A percentile compares a stretch with the other conserved stretches of the same genome.
Conservation (phyloP, 2,329 filamentous ascomycete species). For the Pseudovirgaria hyperparasitica region DNA sequence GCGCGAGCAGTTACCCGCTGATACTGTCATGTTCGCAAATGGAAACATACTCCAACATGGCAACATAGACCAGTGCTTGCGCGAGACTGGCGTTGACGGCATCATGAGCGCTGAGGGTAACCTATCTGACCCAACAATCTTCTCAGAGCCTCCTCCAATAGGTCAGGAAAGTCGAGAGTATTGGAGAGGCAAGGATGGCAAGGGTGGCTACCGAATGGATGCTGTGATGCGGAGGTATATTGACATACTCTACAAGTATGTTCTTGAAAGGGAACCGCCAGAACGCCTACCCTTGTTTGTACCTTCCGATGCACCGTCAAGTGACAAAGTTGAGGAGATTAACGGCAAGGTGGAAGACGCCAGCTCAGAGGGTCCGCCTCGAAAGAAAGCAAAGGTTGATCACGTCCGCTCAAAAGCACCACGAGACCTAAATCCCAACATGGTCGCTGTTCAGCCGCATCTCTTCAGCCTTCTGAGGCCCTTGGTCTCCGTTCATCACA, state of each 20-base stretch:
- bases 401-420: constrained; percentile 25
- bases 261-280: constrained; percentile 54
- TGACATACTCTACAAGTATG: constrained; percentile 75
- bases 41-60: constrained; percentile 77
- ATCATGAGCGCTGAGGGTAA: constrained; percentile 97
- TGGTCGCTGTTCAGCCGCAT: constrained; percentile 76
- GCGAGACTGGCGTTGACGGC: constrained; percentile 75
- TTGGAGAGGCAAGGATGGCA: constrained; percentile 68
- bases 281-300: constrained; percentile 60
- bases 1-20: constrained; percentile 66
- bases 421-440: constrained; percentile 46
- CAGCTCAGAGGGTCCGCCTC: constrained; percentile 16
- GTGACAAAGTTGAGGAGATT: constrained; percentile 18
- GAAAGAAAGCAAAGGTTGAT: constrained; percentile 18
- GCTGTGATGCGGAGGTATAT: constrained; percentile 78
- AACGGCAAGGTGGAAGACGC: constrained; percentile 1
- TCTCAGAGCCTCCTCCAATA: constrained; percentile 51
- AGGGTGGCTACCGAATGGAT: constrained; percentile 79
- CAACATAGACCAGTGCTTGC: constrained; percentile 66
- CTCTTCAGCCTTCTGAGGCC: constrained; percentile 84
- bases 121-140: constrained; percentile 81
- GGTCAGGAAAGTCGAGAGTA: constrained; percentile 63
- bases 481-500: constrained; percentile 65
- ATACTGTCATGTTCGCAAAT: constrained; percentile 93
- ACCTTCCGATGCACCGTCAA: constrained; percentile 34